Conservation (phyloP, 495 filamentous ascomycete genomes). For the Lasiosphaeria ovina region DNA sequence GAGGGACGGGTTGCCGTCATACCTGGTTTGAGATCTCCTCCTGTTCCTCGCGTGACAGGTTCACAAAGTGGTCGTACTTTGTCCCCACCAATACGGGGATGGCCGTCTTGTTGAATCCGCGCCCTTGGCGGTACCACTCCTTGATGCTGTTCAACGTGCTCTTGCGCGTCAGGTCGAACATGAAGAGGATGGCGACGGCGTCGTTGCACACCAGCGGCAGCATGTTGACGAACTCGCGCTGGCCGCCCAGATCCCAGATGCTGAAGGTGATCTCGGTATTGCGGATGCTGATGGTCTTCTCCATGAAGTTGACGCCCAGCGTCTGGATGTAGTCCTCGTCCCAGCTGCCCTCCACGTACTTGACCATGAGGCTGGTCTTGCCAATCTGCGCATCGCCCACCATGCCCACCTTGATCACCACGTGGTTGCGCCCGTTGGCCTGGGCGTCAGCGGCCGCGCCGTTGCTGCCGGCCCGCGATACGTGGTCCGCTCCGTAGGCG, state of each 20-base stretch:
- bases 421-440: conserved; percentile 68
- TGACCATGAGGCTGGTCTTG: conserved; percentile 98
- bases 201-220: conserved; percentile 97
- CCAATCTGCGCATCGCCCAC: conserved; percentile 98
- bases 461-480: conserved; percentile 33
- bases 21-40: conserved; percentile 97
- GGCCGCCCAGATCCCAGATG: conserved; percentile 97
- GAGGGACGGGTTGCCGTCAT: conserved; percentile 7
- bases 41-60: conserved; percentile 94
- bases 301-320: conserved; percentile 98
- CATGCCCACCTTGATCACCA: conserved; percentile 99
- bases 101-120: conserved; percentile 98
- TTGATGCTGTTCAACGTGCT: conserved; percentile 98
- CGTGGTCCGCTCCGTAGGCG: conserved; percentile 33
- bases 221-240: conserved; percentile 99
- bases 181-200: conserved; percentile 96
- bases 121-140: conserved; percentile 97
- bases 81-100: conserved; percentile 96
- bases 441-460: conserved; percentile 40
- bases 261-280: conserved; percentile 99
- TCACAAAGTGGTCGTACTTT: conserved; percentile 99
- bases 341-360: conserved; percentile 98
- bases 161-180: conserved; percentile 98
- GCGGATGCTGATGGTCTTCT: conserved; percentile 98
- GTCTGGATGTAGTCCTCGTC: conserved; percentile 99